Base-by-base conservation (phyloP, 2,329 filamentous ascomycete genomes). In the Ilyonectria sp. region DNA sequence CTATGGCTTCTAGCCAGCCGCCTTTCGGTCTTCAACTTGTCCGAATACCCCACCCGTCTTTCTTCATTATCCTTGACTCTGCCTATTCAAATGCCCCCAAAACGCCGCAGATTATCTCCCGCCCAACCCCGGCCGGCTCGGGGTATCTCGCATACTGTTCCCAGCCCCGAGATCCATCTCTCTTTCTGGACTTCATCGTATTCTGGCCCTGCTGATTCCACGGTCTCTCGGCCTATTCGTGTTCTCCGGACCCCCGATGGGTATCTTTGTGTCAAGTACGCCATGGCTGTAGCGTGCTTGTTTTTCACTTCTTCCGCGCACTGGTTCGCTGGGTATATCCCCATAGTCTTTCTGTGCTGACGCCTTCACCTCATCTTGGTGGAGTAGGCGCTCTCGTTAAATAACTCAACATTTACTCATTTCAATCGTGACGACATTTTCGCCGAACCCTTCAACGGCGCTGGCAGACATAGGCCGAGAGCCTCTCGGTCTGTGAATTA, bases 381-480 rank as follows among this genome's bases (percentile, higher is more conserved):
- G 37, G 61, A 63, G 53, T 53, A 43, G 35, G 29, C 46, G 13
- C 31, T 55, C 49, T 69, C 67, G 31, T 58, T 44, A 29, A 63
- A 55, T 59, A 35, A 35, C 33, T 63, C 66, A 62, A 58, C 54
- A 56, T 63, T 67, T 53, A 37, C 40, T 75, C 69, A 77, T 76
- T 77, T 77, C 67, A 78, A 64, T 69, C 78, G 76, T 73, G 76
- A 78, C 52, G 77, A 75, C 40, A 79, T 78, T 65, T 71, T 79
- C 19, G 78, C 75, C 6, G 79, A 77, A 17, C 84, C 86, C 72
- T 89, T 90, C 23, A 88, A 84, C 0, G 86, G 82, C 4, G 88
- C 88, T n/a, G 88, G 88, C 46, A 90, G 81, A 61, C 84, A 85
- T 63, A 83, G 77, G 58, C 81, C 80, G 52, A 90, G 79, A 35